Base-by-base conservation (phyloP, 257 asterid genomes). In the Sherardia arvensis region DNA sequence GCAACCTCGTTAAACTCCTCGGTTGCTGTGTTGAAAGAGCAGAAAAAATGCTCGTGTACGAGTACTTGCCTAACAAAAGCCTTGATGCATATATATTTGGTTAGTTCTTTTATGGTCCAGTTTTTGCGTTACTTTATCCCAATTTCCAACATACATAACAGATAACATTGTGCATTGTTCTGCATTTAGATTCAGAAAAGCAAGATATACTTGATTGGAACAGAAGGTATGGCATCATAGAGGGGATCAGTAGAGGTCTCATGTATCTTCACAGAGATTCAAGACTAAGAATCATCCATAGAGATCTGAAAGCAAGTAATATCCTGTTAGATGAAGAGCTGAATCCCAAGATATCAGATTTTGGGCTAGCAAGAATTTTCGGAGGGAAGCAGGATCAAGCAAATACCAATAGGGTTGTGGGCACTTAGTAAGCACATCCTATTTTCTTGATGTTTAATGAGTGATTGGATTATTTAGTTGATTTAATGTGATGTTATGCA, bases 11-110 rank as follows among this genome's bases (percentile, higher is more conserved):
- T 49, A 77, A 73, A 56, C 71, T 83, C 9, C 69, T 78, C 0
- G 90, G 85, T 33, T 83, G 87, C 71, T 74, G 81, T 47, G 73
- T 71, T 17, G 85, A 80, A 38, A 73, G 71, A 47, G 75, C 71
- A 48, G 87, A 80, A 64, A 78, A 53, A 43, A 75, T 87, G 83
- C 48, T 86, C 55, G 47, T 86, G 12, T 84, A 86, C 61, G 95
- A 86, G 65, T 84, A 76, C 88, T 73, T 86, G 85, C 84, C 84
- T 36, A 86, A 86, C 48, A 77, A 63, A 60, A 68, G 72, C 72
- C 63, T 68, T 22, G 72, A 68, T 48, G 47, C 72, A 1, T 60
- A 68, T 48, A 51, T 68, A 21, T 68, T 60, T 32, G 72, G 72
- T 68, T 30, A 60, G 49, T 14, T 43, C 49, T 15, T 43, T 43